Base-by-base conservation (phyloP, 208 protist species). In the Trypanosoma rangeli region DNA sequence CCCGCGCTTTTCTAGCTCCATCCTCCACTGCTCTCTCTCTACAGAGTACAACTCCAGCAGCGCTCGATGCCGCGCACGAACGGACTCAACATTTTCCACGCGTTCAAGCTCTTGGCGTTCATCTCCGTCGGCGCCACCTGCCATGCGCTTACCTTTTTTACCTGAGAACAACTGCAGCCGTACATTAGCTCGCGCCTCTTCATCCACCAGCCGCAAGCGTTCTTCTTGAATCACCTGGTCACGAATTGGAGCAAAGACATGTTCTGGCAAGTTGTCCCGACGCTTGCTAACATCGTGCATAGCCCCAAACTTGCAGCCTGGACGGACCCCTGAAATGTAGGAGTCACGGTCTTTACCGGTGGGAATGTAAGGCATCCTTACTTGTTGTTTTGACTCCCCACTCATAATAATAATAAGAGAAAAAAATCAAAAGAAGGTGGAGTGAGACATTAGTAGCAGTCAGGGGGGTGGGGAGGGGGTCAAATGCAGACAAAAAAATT, bases 251-350 rank as follows among this genome's bases (percentile, higher is more conserved):
- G 70, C 76, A 76, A 93, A 97, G 33, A 97, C 79, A 60, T 94
- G 84, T 29, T 90, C 86, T 1, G 92, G 92, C 29, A 97, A 66
- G 77, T 90, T 94, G 78, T 97, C 92, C 48, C 92, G 81, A n/a
- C 92, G 79, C 63, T 85, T 77, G 68, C 85, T 85, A 10, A 95
- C 86, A 70, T 97, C 86, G 68, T 94, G 89, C 31, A 82, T 15
- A 5, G 69, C 85, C 3, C 83, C 85, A 76, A 82, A 91, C 56
- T 72, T 77, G 54, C 78, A 79, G 46, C 83, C 75, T 18, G 84
- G 85, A 44, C 91, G 86, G 18, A 96, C 75, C 7, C 88, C 91
- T 64, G 78, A 93, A 60, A 94, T 86, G 78, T 92, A 92, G 13
- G 88, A 96, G 73, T 96, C 91, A 29, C 88, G 84, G 46, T 89